Percentiles rank a stretch among this genome's conserved stretches.
Conservation (phyloP, 2,329 filamentous ascomycete species). For the Coniochaeta sp. region DNA sequence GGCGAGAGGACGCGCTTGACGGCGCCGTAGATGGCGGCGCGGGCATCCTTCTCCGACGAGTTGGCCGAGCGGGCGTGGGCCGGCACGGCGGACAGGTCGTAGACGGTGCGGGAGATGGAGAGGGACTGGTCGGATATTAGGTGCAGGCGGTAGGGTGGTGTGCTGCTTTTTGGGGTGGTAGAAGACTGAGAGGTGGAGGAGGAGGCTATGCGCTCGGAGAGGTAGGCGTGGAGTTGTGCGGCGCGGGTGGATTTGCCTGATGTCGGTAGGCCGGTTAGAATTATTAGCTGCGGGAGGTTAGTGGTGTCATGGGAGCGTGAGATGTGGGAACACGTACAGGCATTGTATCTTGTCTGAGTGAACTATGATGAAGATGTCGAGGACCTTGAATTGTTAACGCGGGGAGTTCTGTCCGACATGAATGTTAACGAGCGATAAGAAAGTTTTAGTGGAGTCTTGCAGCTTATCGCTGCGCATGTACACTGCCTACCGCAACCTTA, state of each 20-base stretch:
- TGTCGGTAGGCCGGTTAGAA: slow-evolving; percentile 59
- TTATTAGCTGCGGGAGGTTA: slow-evolving; percentile 46
- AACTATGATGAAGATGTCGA: neutral
- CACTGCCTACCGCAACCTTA: too few relatives aligned
- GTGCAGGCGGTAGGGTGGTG: slow-evolving; percentile 55
- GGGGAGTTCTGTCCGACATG: neutral
- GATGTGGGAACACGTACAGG: neutral
- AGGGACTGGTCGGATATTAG: slow-evolving; percentile 68
- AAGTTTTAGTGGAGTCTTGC: neutral
- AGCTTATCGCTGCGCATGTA: neutral
- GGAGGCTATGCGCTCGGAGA: slow-evolving; percentile 48
- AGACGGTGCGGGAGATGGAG: slow-evolving; percentile 62
- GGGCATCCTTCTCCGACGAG: slow-evolving; percentile 72
- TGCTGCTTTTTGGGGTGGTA: slow-evolving; percentile 12
- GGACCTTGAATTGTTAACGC: neutral
- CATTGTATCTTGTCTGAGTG: neutral
- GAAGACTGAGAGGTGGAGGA: slow-evolving; percentile 18
- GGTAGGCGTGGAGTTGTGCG: slow-evolving; percentile 58
- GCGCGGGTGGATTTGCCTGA: slow-evolving; percentile 64
- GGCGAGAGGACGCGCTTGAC: slow-evolving; percentile 69
- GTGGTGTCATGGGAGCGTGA: neutral
- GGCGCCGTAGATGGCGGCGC: slow-evolving; percentile 67
- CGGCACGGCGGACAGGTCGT: slow-evolving; percentile 55
- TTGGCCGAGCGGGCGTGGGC: slow-evolving; percentile 63
- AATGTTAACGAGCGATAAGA: neutral